A percentile compares a stretch with the other conserved stretches of the same genome.
phyloP scores from a whole-genome alignment of 805 yeast species.

The Ogataea nakhonphanomensis region DNA sequence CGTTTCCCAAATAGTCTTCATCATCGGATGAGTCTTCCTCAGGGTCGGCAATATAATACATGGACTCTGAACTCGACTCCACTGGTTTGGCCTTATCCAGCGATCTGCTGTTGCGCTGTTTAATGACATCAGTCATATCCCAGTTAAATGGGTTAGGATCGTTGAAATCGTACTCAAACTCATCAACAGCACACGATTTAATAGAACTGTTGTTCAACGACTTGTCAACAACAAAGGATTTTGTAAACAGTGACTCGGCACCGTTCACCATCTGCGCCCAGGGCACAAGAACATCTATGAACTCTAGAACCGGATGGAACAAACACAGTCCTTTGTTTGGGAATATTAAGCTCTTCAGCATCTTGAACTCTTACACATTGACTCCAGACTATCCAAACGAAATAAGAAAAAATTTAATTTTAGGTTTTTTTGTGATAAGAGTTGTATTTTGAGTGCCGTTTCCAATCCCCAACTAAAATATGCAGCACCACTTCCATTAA shows the following conservation, averaged over 20 bases:
- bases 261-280: background rate
- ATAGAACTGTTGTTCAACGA: background rate
- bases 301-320: background rate
- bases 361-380: background rate
- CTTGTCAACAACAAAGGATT: slow-evolving; percentile 6
- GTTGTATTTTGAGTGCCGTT: too few relatives aligned
- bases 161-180: slow-evolving; percentile 30
- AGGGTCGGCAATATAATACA: slow-evolving; percentile 7
- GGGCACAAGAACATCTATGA: slow-evolving; percentile 1
- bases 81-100: background rate
- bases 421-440: background rate
- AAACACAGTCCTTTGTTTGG: slow-evolving; percentile 5
- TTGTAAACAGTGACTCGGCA: slow-evolving; percentile 1
- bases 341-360: slow-evolving; percentile 1
- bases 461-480: too few relatives aligned
- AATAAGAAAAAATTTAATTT: background rate
- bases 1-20: slow-evolving; percentile 16
- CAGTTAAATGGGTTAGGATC: slow-evolving; percentile 30
- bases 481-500: too few relatives aligned
- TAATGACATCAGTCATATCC: slow-evolving; percentile 22
- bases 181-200: slow-evolving; percentile 31
- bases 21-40: slow-evolving; percentile 16
- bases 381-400: background rate
- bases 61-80: slow-evolving; percentile 2
- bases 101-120: background rate